Base-by-base conservation (phyloP, 2,329 filamentous ascomycete genomes). In the Oidium heveae region DNA sequence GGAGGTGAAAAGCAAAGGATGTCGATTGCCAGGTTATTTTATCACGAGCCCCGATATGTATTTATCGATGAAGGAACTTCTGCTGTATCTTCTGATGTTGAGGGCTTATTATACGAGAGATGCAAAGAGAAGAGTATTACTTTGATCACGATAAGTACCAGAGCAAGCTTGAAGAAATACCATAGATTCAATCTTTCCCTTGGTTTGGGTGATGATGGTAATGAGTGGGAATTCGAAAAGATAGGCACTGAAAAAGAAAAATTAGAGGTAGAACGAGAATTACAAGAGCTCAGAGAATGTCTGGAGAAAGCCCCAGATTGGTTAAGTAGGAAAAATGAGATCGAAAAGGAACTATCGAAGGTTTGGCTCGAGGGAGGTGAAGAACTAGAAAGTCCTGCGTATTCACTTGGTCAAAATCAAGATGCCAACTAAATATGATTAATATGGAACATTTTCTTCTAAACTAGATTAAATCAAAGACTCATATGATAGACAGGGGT, bases 1-100 rank as follows among this genome's bases (percentile, higher is more conserved):
- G 91, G 91, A 41, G 91, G 91, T 13, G 91, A 98, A 73, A 98
- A 98, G 71, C 91, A 98, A 70, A 75, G 91, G 22, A 86, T 98
- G 76, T 86, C 79, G 0, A 86, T 98, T 62, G 89, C 93, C 4
- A 74, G 91, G 47, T 67, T 98, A 52, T 71, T 96, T 43, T 98
- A 98, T 64, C 91, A 98, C 64, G 89, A 96, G 69, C 91, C 91
- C 16, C 75, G 83, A 57, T 98, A 94, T 65, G 91, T 87, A 1
- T 86, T 98, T 62, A 79, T 98, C 56, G 91, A 98, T 58, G 91
- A 98, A 68, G 89, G 87, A 8, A 98, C 91, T 0, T 93, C 84
- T 57, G 91, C 91, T 0, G 91, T 96, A 1, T 91, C 84, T 4
- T 87, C 82, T 46, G 91, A 98, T 62, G 91, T 98, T 1, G 91